phyloP scores from a whole-genome alignment of 495 filamentous ascomycete species.

The Hypomontagnella submonticulosa region DNA sequence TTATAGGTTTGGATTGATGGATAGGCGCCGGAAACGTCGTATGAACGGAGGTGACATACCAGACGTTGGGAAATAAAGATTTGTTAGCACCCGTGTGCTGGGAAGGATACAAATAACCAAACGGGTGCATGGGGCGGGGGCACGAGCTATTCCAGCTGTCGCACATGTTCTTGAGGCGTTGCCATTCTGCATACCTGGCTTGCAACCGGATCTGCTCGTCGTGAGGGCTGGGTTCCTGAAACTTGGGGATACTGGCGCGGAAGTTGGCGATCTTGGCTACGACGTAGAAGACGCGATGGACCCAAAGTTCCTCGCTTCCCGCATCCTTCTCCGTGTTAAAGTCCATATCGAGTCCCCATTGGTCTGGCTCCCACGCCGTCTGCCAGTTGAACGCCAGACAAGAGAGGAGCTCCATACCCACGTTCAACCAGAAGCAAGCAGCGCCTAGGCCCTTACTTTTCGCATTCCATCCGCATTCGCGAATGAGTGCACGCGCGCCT shows the following conservation, averaged over 20 bases:
- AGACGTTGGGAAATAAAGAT: slow-evolving; percentile 88
- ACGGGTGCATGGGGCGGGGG: slow-evolving; percentile 87
- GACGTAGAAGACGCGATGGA: slow-evolving; percentile 88
- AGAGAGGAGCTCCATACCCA: slow-evolving; percentile 87
- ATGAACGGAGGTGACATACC: slow-evolving; percentile 63
- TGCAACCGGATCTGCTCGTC: slow-evolving; percentile 72
- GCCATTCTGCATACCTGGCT: slow-evolving; percentile 79
- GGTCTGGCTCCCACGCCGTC: slow-evolving; percentile 89
- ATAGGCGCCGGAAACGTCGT: background rate
- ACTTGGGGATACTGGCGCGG: slow-evolving; percentile 70
- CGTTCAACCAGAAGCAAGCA: slow-evolving; percentile 95
- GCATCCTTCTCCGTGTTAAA: slow-evolving; percentile 58
- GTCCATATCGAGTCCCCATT: slow-evolving; percentile 90
- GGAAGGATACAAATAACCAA: slow-evolving; percentile 77
- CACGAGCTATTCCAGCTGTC: slow-evolving; percentile 81
- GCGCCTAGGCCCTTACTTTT: slow-evolving; percentile 80
- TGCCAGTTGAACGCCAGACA: slow-evolving; percentile 90
- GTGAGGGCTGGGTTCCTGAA: slow-evolving; percentile 67
- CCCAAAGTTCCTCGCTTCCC: slow-evolving; percentile 85
- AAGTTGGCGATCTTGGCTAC: slow-evolving; percentile 90
- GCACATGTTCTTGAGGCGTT: slow-evolving; percentile 74
- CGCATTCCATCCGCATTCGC: slow-evolving; percentile 91
- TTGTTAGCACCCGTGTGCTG: slow-evolving; percentile 67
- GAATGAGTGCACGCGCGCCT: slow-evolving; percentile 86
- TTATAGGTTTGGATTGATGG: background rate